phyloP scores from a whole-genome alignment of 2,329 filamentous ascomycete genomes.

The Colletotrichum tamarilloi region DNA sequence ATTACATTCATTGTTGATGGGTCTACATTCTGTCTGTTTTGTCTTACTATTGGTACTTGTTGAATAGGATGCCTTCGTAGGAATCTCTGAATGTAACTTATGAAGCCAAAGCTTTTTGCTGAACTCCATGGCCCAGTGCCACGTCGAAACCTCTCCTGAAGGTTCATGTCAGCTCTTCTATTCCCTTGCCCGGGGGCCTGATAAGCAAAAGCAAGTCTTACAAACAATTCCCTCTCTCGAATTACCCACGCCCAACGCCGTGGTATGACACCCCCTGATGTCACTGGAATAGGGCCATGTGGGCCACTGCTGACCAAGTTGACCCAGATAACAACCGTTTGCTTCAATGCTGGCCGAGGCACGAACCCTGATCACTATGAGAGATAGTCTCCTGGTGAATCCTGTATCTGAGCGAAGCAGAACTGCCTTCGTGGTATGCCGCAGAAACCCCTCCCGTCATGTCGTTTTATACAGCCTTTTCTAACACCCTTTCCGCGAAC shows the following conservation, averaged over 20 bases:
- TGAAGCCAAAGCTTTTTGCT: too few relatives aligned
- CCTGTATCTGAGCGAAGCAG: not conserved
- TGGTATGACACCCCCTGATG: not conserved
- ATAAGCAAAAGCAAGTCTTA: slow-evolving; percentile 10
- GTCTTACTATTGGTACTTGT: too few relatives aligned
- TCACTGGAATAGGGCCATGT: not conserved
- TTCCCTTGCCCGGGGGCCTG: not conserved
- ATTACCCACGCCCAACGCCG: slow-evolving; percentile 26
- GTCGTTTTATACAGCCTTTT: not conserved
- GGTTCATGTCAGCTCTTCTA: not conserved
- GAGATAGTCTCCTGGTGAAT: too few relatives aligned
- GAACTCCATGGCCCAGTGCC: not conserved
- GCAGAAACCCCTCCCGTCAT: not conserved
- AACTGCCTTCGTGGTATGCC: not conserved
- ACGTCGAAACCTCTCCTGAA: not conserved
- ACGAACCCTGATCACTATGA: not conserved
- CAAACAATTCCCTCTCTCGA: not conserved
- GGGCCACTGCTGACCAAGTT: too few relatives aligned
- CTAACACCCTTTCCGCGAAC: not conserved
- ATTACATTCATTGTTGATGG: too few relatives aligned
- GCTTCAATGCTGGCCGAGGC: not conserved
- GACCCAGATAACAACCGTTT: not conserved
- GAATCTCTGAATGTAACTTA: too few relatives aligned
- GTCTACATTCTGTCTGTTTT: too few relatives aligned
- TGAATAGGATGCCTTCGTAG: too few relatives aligned